These are phyloP conservation scores for Pseudopithomyces chartarum DNA, from an alignment of 2,329 filamentous ascomycete species.

Conservation along the genomic window DNA sequence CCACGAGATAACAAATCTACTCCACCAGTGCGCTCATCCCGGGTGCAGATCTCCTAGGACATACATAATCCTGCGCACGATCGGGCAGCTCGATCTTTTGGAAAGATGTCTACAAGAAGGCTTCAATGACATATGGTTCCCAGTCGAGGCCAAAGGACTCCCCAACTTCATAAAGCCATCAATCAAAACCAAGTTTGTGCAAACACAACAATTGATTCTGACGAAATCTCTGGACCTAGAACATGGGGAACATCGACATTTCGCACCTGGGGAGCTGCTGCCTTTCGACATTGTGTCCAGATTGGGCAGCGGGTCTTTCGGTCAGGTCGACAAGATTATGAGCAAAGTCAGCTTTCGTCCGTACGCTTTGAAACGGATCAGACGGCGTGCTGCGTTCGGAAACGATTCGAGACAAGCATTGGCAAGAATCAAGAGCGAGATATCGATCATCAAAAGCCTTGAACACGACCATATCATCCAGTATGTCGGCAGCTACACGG, in stretches of 20 bases:
- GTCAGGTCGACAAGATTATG: conserved; percentile 22
- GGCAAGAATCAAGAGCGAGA: conserved; percentile 18
- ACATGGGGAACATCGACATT: conserved; percentile 23
- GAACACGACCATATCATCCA: conserved; percentile 33
- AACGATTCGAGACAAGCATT: background rate
- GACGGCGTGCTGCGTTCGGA: conserved; percentile 16
- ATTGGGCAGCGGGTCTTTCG: conserved; percentile 21
- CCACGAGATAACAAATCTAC: conserved; percentile 19
- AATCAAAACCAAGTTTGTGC: conserved; percentile 20
- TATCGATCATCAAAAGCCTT: conserved; percentile 29
- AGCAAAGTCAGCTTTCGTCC: conserved; percentile 21
- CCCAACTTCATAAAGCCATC: conserved; percentile 20
- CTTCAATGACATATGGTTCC: conserved; percentile 35
- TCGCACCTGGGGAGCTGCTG: conserved; percentile 17
- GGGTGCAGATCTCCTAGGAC: conserved; percentile 23
- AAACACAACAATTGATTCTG: conserved; percentile 24
- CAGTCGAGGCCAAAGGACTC: conserved; percentile 23
- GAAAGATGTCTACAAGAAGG: conserved; percentile 25
- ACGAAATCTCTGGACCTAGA: conserved; percentile 22
- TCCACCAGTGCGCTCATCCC: conserved; percentile 7
- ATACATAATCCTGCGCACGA: conserved; percentile 33
- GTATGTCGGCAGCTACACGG: conserved; percentile 37
- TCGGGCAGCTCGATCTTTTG: conserved; percentile 24
- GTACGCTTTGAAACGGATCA: conserved; percentile 31
- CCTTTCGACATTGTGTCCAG: conserved; percentile 18